These are phyloP conservation scores for Cladobotryum protrusum DNA, from an alignment of 2,329 filamentous ascomycete genomes.

Conservation along the genomic window DNA sequence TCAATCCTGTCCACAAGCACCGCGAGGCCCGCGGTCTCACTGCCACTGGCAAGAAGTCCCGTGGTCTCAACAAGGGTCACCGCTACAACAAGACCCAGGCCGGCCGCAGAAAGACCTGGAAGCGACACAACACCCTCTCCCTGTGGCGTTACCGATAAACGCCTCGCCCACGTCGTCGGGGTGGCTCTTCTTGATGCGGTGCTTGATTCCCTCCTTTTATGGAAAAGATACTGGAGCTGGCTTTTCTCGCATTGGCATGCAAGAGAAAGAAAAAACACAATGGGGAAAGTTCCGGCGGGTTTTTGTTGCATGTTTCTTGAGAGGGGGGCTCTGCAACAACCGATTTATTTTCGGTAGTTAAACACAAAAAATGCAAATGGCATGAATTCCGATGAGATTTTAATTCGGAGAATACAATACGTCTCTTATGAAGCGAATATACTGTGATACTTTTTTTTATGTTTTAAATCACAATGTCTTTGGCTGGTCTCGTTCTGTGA, in stretches of 20 bases:
- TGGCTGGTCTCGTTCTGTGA: too few species aligned
- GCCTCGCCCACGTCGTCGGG: slow-evolving; percentile 11
- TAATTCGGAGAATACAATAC: slow-evolving; percentile 3
- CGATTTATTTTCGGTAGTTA: slow-evolving; percentile 13
- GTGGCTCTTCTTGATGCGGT: background rate
- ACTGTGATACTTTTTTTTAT: background rate
- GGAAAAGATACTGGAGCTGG: background rate
- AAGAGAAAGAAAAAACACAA: slow-evolving; percentile 9
- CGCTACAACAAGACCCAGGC: slow-evolving; percentile 97
- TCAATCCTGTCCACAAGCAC: slow-evolving; percentile 99
- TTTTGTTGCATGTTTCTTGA: background rate
- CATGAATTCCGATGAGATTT: slow-evolving; percentile 19
- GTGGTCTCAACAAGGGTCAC: slow-evolving; percentile 99
- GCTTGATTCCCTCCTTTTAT: background rate
- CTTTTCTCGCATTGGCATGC: slow-evolving; percentile 13
- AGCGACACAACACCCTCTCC: slow-evolving; percentile 98
- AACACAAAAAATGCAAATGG: slow-evolving; percentile 24
- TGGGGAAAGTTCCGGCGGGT: background rate
- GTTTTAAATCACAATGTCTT: background rate
- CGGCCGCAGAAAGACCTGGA: slow-evolving; percentile 99
- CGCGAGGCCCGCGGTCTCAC: slow-evolving; percentile 96
- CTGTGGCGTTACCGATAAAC: slow-evolving; percentile 94
- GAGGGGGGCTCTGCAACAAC: too few species aligned
- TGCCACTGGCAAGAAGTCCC: slow-evolving; percentile 98
- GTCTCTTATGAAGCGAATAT: slow-evolving; percentile 8